Conservation (phyloP, 805 yeast genomes). For the Lachancea waltii region DNA sequence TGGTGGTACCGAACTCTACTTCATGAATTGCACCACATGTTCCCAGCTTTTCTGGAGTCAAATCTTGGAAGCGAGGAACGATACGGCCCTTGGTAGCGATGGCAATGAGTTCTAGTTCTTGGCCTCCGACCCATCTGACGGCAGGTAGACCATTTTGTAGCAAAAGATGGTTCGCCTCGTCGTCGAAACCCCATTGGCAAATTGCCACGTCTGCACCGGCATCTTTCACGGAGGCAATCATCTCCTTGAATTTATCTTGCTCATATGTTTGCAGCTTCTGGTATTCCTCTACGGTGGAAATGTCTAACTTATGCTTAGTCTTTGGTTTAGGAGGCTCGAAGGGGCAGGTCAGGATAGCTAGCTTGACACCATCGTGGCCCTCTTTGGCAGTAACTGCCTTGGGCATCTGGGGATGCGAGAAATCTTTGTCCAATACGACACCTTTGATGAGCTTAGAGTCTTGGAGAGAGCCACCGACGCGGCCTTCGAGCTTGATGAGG, state of each 20-base stretch:
- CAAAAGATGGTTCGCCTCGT: slow-evolving; percentile 92
- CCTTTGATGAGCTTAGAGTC: slow-evolving; percentile 85
- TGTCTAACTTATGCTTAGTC: slow-evolving; percentile 94
- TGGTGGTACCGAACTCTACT: slow-evolving; percentile 91
- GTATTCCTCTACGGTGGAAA: slow-evolving; percentile 90
- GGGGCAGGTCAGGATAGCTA: slow-evolving; percentile 96
- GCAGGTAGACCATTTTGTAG: slow-evolving; percentile 88
- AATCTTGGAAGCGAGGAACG: slow-evolving; percentile 94
- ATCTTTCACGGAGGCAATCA: slow-evolving; percentile 79
- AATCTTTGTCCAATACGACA: slow-evolving; percentile 91
- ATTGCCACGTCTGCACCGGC: slow-evolving; percentile 95
- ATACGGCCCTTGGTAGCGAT: slow-evolving; percentile 97
- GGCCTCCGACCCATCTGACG: slow-evolving; percentile 98
- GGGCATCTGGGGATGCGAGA: slow-evolving; percentile 98
- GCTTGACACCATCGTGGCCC: slow-evolving; percentile 50
- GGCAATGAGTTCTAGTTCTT: slow-evolving; percentile 90
- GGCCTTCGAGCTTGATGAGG: slow-evolving; percentile 89
- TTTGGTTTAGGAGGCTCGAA: slow-evolving; percentile 99
- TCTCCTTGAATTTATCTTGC: slow-evolving; percentile 80
- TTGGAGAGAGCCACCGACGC: slow-evolving; percentile 88
- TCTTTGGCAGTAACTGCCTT: slow-evolving; percentile 43
- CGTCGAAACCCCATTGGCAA: slow-evolving; percentile 99
- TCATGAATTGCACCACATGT: slow-evolving; percentile 80
- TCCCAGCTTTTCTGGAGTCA: slow-evolving; percentile 76
- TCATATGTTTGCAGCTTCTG: slow-evolving; percentile 86